Percentiles rank a stretch among this genome's conserved stretches.
phyloP scores from a whole-genome alignment of 305 asterid species.

The Euphrasia arctica region DNA sequence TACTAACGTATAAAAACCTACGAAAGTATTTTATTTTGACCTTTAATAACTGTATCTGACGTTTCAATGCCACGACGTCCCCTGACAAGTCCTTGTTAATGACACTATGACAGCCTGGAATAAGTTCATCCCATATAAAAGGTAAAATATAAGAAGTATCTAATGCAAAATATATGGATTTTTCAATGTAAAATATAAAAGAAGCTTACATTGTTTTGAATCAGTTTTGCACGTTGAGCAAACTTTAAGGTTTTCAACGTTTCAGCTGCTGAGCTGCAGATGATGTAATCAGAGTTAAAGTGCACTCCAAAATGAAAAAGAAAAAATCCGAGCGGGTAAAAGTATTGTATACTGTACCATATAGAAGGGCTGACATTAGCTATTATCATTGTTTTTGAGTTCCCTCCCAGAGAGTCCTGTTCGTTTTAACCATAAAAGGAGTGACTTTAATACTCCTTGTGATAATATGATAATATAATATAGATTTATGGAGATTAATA shows the following conservation, averaged over 20 bases:
- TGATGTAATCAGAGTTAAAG: constrained; percentile 26
- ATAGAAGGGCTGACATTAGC: constrained; percentile 96
- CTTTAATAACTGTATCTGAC: constrained; percentile 82
- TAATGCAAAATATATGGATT: neutral
- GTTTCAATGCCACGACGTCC: constrained; percentile 69
- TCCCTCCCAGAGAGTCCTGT: constrained; percentile 99
- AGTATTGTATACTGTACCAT: constrained; percentile 44
- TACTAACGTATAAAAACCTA: constrained; percentile 6
- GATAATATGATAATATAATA: constrained; percentile 3
- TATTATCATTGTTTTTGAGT: constrained; percentile 96
- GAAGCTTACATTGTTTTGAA: constrained; percentile 90
- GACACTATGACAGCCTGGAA: constrained; percentile 79
- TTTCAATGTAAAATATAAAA: constrained; percentile 15
- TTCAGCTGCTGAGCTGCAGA: constrained; percentile 86
- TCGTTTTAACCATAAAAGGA: constrained; percentile 23
- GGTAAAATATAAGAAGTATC: constrained; percentile 16
- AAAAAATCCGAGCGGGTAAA: constrained; percentile 25
- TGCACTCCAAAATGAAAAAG: constrained; percentile 9
- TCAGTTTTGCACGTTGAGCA: constrained; percentile 96
- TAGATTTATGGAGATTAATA: constrained; percentile 13
- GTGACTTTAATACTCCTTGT: constrained; percentile 1
- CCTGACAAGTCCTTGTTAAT: constrained; percentile 95
- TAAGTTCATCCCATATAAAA: constrained; percentile 19
- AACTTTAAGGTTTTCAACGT: constrained; percentile 91
- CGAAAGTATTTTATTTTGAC: constrained; percentile 40